Evolutionary conservation across 2,329 filamentous ascomycete species (phyloP).

Genomic region (Fusarium bactridioides): DNA sequence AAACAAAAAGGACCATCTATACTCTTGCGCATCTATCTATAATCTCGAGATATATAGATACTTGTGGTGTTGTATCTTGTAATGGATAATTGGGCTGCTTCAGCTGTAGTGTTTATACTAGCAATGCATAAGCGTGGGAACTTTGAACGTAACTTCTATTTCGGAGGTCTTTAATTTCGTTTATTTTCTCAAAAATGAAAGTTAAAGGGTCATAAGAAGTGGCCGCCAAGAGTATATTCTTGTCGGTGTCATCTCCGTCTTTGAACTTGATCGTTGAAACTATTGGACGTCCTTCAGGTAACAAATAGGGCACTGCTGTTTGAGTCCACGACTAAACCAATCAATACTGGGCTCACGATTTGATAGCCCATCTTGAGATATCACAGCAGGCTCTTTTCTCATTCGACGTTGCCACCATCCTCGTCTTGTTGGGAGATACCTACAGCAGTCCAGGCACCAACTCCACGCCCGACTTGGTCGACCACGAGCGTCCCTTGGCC

Average conservation of each 20-base stretch:
- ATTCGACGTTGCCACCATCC: constrained; percentile 29
- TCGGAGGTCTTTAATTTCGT: not conserved
- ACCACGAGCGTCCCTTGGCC: constrained; percentile 21
- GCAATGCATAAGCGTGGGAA: not conserved
- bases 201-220: not conserved
- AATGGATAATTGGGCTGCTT: not conserved
- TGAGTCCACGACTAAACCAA: constrained; percentile 25
- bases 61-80: not conserved
- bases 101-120: not conserved
- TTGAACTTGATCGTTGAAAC: no score
- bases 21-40: no score
- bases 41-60: not conserved
- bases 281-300: not conserved
- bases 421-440: constrained; percentile 31
- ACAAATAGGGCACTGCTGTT: constrained; percentile 36
- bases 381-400: not conserved
- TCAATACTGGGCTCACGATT: constrained; percentile 10
- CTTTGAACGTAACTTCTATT: not conserved
- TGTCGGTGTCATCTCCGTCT: not conserved
- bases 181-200: not conserved
- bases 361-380: not conserved
- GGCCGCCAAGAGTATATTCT: not conserved
- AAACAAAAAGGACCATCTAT: no score
- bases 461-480: constrained; percentile 18
- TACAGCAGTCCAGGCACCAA: constrained; percentile 37